These are phyloP conservation scores for Rutidosis leptorrhynchoides DNA, from an alignment of 129 eudicot genomes.

Conservation along the genomic window DNA sequence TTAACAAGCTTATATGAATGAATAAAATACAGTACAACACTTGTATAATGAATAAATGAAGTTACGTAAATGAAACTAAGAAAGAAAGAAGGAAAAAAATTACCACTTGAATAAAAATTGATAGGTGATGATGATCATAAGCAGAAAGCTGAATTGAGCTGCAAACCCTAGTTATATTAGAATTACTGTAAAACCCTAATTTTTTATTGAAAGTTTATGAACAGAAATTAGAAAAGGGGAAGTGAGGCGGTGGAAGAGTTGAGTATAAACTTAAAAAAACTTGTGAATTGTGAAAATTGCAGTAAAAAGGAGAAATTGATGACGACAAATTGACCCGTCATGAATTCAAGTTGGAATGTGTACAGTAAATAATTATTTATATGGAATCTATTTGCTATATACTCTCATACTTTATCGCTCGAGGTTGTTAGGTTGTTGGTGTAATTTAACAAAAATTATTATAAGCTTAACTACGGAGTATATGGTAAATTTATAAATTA, in stretches of 20 bases:
- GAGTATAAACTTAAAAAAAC: not conserved
- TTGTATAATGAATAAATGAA: not conserved
- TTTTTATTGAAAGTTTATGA: slow-evolving; percentile 1
- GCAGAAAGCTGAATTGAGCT: slow-evolving; percentile 11
- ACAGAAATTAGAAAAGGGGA: slow-evolving; percentile 13
- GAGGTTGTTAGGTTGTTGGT: not conserved
- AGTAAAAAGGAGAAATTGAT: slow-evolving; percentile 24
- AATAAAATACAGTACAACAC: not conserved
- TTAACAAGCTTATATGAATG: not conserved
- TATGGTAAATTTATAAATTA: too few relatives aligned
- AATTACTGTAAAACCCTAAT: slow-evolving; percentile 24
- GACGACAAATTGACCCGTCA: slow-evolving; percentile 27
- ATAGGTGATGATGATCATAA: not conserved
- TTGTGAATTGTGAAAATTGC: not conserved
- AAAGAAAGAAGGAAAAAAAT: not conserved
- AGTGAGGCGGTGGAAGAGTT: slow-evolving; percentile 34
- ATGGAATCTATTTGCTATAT: slow-evolving; percentile 6
- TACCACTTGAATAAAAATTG: not conserved
- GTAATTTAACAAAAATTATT: too few relatives aligned
- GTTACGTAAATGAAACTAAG: not conserved
- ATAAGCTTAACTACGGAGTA: too few relatives aligned
- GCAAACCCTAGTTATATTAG: slow-evolving; percentile 1
- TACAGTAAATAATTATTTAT: not conserved
- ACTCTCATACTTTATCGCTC: not conserved
- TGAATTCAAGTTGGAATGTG: slow-evolving; percentile 18